A percentile compares a stretch with the other conserved stretches of the same genome.
phyloP scores from a whole-genome alignment of 805 yeast species.

The Cyberlindnera lachancei region DNA sequence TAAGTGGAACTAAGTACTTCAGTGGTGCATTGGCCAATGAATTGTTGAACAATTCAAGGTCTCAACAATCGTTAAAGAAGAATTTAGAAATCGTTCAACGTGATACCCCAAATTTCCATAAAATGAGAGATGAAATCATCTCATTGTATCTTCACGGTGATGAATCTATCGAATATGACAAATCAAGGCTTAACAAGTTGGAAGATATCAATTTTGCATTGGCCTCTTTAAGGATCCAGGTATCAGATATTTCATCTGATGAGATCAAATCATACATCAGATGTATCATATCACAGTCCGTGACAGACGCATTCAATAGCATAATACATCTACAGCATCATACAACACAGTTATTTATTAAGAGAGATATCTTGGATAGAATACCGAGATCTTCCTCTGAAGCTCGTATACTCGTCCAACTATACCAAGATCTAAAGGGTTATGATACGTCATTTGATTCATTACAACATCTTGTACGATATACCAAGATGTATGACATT shows the following conservation, averaged over 20 bases:
- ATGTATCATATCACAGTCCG: constrained; percentile 26
- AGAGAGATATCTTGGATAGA: constrained; percentile 31
- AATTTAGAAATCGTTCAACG: too few relatives aligned
- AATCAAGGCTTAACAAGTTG: too few relatives aligned
- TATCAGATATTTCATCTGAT: constrained; percentile 3
- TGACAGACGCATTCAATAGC: constrained; percentile 28
- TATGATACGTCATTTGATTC: background rate
- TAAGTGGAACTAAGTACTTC: constrained; percentile 1
- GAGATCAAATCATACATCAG: constrained; percentile 12
- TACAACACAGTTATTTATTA: too few relatives aligned
- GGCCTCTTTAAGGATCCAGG: constrained; percentile 1
- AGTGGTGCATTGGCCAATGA: constrained; percentile 3
- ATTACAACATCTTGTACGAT: constrained; percentile 8
- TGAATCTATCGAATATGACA: constrained; percentile 2
- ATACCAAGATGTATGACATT: constrained; percentile 9
- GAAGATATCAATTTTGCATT: constrained; percentile 4
- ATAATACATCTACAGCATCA: constrained; percentile 25
- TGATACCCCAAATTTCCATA: constrained; percentile 3
- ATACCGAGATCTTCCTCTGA: constrained; percentile 19
- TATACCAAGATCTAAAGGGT: constrained; percentile 1
- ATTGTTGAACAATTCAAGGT: background rate
- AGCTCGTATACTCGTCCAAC: constrained; percentile 5
- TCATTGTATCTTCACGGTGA: constrained; percentile 10
- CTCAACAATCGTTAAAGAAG: background rate
- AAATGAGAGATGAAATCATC: constrained; percentile 3